These are phyloP conservation scores for Coriolopsis trogii DNA, from an alignment of 1,284 basidiomycete species.

Conservation along the genomic window DNA sequence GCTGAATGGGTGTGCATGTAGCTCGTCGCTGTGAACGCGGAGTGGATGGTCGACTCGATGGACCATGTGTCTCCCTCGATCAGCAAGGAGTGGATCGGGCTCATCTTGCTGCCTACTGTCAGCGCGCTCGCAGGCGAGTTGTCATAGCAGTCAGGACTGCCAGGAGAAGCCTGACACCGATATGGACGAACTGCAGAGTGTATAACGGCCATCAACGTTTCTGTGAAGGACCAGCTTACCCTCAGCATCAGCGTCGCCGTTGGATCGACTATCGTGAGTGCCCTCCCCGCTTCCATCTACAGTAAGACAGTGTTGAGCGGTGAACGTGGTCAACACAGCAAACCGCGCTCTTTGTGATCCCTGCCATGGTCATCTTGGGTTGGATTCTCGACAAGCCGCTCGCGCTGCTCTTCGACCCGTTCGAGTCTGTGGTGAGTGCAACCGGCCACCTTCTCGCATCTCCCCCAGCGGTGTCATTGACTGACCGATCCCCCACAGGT, in stretches of 20 bases:
- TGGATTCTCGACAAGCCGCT: conserved; percentile 76
- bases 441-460: neutral
- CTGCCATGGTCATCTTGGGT: conserved; percentile 66
- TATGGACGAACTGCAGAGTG: conserved; percentile 44
- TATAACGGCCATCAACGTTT: conserved; percentile 83
- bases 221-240: conserved; percentile 76
- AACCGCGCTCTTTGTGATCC: conserved; percentile 89
- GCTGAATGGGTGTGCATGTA: conserved; percentile 26
- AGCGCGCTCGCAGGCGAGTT: conserved; percentile 74
- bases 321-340: conserved; percentile 55
- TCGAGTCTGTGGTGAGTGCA: conserved; percentile 63
- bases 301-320: too few relatives aligned
- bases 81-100: conserved; percentile 78
- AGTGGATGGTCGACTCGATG: conserved; percentile 83
- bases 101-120: conserved; percentile 87
- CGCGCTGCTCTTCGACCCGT: conserved; percentile 78
- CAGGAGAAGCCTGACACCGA: neutral
- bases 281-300: neutral
- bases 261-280: conserved; percentile 81
- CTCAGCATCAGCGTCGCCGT: conserved; percentile 85
- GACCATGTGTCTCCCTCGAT: conserved; percentile 63
- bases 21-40: conserved; percentile 76
- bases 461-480: neutral
- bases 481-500: conserved; percentile 23
- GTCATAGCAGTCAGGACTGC: conserved; percentile 5